These are phyloP conservation scores for Teratosphaeria gauchensis DNA, from an alignment of 2,329 filamentous ascomycete species.

Conservation along the genomic window DNA sequence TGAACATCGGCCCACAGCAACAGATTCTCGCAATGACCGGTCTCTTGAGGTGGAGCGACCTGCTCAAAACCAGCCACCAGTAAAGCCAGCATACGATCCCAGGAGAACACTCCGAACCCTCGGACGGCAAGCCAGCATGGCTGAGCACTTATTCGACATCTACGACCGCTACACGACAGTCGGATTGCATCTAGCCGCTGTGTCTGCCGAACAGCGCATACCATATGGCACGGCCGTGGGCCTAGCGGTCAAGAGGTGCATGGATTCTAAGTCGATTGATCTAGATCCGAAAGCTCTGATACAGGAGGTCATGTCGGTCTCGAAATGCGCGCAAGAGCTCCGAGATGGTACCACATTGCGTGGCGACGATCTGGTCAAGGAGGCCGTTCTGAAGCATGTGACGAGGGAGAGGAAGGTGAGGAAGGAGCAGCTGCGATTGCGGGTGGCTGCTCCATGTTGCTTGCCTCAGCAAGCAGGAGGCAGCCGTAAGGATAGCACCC, in stretches of 20 bases:
- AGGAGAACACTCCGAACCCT: not conserved
- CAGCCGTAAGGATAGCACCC: no score
- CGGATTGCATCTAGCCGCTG: not conserved
- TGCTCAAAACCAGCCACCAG: not conserved
- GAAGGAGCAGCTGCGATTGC: not conserved
- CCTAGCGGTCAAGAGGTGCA: not conserved
- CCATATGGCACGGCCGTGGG: not conserved
- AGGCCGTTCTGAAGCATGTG: not conserved
- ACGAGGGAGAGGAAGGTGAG: not conserved
- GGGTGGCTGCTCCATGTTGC: not conserved
- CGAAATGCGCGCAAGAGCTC: not conserved
- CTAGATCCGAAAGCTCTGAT: not conserved
- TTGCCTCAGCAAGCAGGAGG: no score
- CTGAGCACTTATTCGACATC: not conserved
- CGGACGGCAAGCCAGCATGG: not conserved
- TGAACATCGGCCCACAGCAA: no score
- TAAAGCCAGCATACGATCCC: not conserved
- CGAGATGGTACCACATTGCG: not conserved
- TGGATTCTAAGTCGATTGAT: not conserved
- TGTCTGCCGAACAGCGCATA: not conserved
- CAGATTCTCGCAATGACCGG: no score
- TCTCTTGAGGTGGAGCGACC: no score
- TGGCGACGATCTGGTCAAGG: not conserved
- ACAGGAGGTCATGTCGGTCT: not conserved
- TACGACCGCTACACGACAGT: not conserved